Base-by-base conservation (phyloP, 2,329 filamentous ascomycete species). In the Pseudocercospora cruenta region DNA sequence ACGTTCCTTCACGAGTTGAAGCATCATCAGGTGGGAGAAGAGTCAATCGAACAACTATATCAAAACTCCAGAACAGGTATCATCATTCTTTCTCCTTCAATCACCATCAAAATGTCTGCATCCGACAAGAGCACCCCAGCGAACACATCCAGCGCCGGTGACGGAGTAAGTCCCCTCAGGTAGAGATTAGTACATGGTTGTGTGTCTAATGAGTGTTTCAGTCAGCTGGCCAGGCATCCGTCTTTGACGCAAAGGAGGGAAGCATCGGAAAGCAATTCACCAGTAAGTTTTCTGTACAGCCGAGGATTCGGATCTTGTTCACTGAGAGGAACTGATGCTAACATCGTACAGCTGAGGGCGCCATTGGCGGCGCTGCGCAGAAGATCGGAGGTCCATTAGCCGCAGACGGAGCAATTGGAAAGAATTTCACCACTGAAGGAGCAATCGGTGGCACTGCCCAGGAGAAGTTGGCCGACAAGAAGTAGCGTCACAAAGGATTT, bases 361-460 rank as follows among this genome's bases (percentile, higher is more conserved):
- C 26, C 16, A 63, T 66, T 26, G 63, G 63, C 6, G 39, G 51
- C 21, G 28, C 36, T 19, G 63, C 58, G 0, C 51, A 65, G 49
- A 49, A 58, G 22, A 55, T 65, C 12, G 63, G 63, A 1, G 63
- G 63, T 21, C 58, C 63, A 7, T 65, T 65, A 24, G 63, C 63
- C 10, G 58, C 63, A 26, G 63, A 65, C 9, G 63, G 58, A 16
- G 60, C 43, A 7, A 54, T 65, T 22, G 63, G 63, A 7, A 61
- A 65, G 28, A 22, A 65, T 14, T 65, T 65, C 43, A 61, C 58
- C 5, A 65, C 60, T 22, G 58, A 58, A n/a, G 63, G 63, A 14
- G 59, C 63, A 12, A 62, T 65, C 9, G 63, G 63, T n/a, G 63
- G 63, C 1, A 65, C 55, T 39, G 58, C 58, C 0, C 53, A 65